These are phyloP conservation scores for Bryum argenteum DNA, from an alignment of 225 moss, liverwort and hornwort species.

Conservation along the genomic window DNA sequence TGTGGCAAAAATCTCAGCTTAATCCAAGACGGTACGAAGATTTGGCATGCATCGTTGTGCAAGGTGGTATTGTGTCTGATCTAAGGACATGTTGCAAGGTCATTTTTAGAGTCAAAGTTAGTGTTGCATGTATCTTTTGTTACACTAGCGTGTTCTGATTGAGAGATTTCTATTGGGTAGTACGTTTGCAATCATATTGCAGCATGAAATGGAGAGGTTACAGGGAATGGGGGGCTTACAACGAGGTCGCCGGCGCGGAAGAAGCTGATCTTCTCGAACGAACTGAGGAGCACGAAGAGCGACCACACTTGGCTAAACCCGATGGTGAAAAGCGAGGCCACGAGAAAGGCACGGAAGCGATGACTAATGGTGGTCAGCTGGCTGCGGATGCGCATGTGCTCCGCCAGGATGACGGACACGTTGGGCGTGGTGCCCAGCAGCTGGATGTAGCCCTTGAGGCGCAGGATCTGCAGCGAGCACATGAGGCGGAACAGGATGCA, in stretches of 20 bases:
- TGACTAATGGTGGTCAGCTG: conserved; percentile 83
- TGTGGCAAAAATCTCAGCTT: too few species aligned
- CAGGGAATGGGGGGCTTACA: conserved; percentile 10
- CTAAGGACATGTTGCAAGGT: too few species aligned
- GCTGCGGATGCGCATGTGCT: conserved; percentile 81
- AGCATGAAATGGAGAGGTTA: not conserved
- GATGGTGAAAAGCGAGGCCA: conserved; percentile 69
- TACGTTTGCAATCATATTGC: too few species aligned
- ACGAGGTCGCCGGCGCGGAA: conserved; percentile 53
- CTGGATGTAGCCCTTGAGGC: conserved; percentile 76
- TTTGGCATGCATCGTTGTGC: too few species aligned
- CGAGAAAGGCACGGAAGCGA: conserved; percentile 74
- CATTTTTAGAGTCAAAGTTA: too few species aligned
- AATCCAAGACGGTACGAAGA: too few species aligned
- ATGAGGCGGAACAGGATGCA: conserved; percentile 92
- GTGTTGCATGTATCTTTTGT: too few species aligned
- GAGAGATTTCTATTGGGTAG: too few species aligned
- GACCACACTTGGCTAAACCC: conserved; percentile 76
- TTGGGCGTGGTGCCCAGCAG: conserved; percentile 75
- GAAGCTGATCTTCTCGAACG: conserved; percentile 34
- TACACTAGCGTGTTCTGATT: too few species aligned
- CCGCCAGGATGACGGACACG: conserved; percentile 69
- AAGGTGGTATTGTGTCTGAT: too few species aligned
- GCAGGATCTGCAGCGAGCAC: conserved; percentile 88
- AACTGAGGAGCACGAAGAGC: conserved; percentile 40